These are phyloP conservation scores for Stylonectria norvegica DNA, from an alignment of 2,329 filamentous ascomycete genomes.

Conservation along the genomic window DNA sequence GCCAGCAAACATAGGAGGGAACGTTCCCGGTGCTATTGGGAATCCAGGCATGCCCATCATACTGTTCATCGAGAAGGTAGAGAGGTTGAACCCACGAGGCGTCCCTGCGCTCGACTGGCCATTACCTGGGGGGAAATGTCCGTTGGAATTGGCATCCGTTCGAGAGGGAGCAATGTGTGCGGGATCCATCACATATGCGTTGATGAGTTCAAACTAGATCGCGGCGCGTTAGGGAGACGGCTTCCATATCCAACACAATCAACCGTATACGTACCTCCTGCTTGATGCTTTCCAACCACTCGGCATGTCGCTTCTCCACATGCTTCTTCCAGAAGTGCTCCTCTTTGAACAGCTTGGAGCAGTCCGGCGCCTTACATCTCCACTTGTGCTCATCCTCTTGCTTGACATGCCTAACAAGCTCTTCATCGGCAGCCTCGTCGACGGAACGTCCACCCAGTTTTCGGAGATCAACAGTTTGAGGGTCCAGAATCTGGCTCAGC, in stretches of 20 bases:
- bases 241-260: not conserved
- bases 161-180: constrained; percentile 90
- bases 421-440: constrained; percentile 83
- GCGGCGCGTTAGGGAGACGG: not conserved
- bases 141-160: constrained; percentile 91
- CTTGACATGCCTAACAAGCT: constrained; percentile 83
- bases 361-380: constrained; percentile 94
- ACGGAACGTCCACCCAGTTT: constrained; percentile 87
- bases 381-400: constrained; percentile 98
- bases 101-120: constrained; percentile 77
- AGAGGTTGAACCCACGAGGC: constrained; percentile 85
- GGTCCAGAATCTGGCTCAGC: constrained; percentile 86
- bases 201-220: constrained; percentile 77
- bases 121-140: constrained; percentile 82
- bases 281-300: constrained; percentile 78
- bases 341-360: constrained; percentile 95
- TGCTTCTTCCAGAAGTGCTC: constrained; percentile 98
- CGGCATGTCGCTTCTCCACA: constrained; percentile 88
- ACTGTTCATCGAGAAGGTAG: constrained; percentile 62
- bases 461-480: constrained; percentile 78
- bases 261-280: constrained; percentile 65
- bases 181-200: constrained; percentile 90
- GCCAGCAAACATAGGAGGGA: constrained; percentile 54
- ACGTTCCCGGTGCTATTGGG: constrained; percentile 46
- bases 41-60: constrained; percentile 61